These are phyloP conservation scores for Polyrhizophydium stewartii DNA, from an alignment of 371 early-diverging fungal species.

Conservation along the genomic window DNA sequence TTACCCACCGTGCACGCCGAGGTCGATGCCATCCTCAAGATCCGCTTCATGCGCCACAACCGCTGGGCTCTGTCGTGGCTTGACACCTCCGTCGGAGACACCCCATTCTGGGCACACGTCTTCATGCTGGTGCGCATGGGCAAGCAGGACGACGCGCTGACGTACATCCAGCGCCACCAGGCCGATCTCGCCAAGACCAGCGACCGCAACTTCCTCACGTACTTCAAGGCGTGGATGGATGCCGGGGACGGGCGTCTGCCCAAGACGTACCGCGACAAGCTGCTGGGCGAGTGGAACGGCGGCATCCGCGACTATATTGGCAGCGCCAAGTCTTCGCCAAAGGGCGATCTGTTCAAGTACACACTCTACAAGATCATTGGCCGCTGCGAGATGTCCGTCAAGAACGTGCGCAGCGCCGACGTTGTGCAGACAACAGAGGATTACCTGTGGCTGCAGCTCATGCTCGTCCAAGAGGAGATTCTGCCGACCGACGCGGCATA, in stretches of 20 bases:
- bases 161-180: conserved; percentile 30
- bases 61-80: conserved; percentile 46
- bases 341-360: conserved; percentile 79
- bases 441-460: conserved; percentile 78
- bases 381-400: conserved; percentile 70
- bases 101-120: conserved; percentile 81
- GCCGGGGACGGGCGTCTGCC: conserved; percentile 40
- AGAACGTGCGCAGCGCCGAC: conserved; percentile 41
- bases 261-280: conserved; percentile 39
- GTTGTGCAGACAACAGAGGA: conserved; percentile 73
- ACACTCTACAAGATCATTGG: conserved; percentile 85
- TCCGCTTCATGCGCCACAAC: conserved; percentile 51
- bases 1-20: conserved; percentile 47
- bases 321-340: conserved; percentile 6
- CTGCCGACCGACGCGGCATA: conserved; percentile 36
- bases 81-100: conserved; percentile 38
- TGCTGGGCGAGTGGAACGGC: conserved; percentile 55
- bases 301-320: conserved; percentile 18
- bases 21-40: conserved; percentile 61
- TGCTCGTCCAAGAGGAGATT: conserved; percentile 58
- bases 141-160: conserved; percentile 54
- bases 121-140: conserved; percentile 77
- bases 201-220: conserved; percentile 19
- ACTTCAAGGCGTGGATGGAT: conserved; percentile 64
- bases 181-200: conserved; percentile 2